Base-by-base conservation (phyloP, 371 early-diverging fungal genomes). In the Funneliformis caledonium region DNA sequence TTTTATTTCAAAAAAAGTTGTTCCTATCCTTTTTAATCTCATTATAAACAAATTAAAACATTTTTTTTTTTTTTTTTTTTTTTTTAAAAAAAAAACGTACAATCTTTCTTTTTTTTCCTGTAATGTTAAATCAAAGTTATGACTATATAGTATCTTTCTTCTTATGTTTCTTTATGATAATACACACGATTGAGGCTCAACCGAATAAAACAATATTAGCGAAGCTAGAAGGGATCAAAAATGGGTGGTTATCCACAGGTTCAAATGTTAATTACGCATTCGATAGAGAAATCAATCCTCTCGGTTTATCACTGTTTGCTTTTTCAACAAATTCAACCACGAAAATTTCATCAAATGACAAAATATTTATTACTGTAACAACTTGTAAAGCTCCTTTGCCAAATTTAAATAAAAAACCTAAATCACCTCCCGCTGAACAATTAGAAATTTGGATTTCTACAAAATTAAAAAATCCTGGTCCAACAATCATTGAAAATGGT, bases 41-140 rank as follows among this genome's bases (percentile, higher is more conserved):
- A 2, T 37, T 37, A 37, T 37, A 37, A 37, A 37, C 37, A 37
- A 37, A 3, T 0, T 2, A 2, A 37, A 2, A 37, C 3, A 52
- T 16, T 16, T 50, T 14, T 12, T 14, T 50, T 50, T 12, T 50
- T 16, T 4, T 6, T 52, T 52, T 52, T 4, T 16, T 52, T 52
- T 52, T 52, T 5, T 52, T 52, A 16, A 4, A 16, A 37, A 37
- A 37, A 37, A 37, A 37, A 1, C 3, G 3, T 3, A 37, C 37
- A 37, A 37, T 37, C 37, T 37, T 37, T 37, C 26, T 45, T 45
- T 45, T 45, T 52, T 52, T 52, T 52, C 16, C 19, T 52, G 56
- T 52, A 52, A 52, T 52, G 56, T 52, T 52, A 37, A 37, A 37
- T 52, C 56, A 64, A 33, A 64, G 64, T 64, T 64, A 64, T 64